A percentile compares a stretch with the other conserved stretches of the same genome.
Conservation (phyloP, 2,329 filamentous ascomycete species). For the Cladophialophora carrionii region DNA sequence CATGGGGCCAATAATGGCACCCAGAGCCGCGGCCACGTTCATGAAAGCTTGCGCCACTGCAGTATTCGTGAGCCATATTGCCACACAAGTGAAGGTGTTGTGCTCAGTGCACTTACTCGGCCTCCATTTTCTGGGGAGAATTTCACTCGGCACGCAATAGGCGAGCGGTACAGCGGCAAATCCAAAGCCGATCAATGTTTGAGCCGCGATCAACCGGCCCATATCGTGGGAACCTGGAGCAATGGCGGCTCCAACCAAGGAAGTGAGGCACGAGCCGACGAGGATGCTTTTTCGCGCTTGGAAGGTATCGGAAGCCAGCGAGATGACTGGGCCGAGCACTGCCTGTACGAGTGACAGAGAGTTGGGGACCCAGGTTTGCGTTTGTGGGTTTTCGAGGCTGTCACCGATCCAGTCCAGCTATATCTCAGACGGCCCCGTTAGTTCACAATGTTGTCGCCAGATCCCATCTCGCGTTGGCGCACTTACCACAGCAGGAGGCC, state of each 20-base stretch:
- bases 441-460: not conserved
- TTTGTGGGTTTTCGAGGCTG: conserved; percentile 25
- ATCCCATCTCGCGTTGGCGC: not conserved
- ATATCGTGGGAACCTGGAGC: conserved; percentile 32
- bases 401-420: conserved; percentile 32
- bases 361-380: conserved; percentile 34
- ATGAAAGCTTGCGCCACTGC: conserved; percentile 32
- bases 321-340: conserved; percentile 33
- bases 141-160: conserved; percentile 34
- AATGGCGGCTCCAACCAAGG: conserved; percentile 32
- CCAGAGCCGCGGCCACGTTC: conserved; percentile 31
- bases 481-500: conserved; percentile 35
- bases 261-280: conserved; percentile 26
- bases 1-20: conserved; percentile 29
- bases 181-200: conserved; percentile 33
- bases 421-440: not conserved
- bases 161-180: conserved; percentile 34
- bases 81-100: not conserved
- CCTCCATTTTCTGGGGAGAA: conserved; percentile 34
- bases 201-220: conserved; percentile 32
- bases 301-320: conserved; percentile 33
- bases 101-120: conserved; percentile 28
- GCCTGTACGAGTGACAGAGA: conserved; percentile 35
- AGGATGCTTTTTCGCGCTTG: conserved; percentile 34
- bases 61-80: not conserved